Base-by-base conservation (phyloP, 2,329 filamentous ascomycete genomes). In the Fusarium odoratissimum region DNA sequence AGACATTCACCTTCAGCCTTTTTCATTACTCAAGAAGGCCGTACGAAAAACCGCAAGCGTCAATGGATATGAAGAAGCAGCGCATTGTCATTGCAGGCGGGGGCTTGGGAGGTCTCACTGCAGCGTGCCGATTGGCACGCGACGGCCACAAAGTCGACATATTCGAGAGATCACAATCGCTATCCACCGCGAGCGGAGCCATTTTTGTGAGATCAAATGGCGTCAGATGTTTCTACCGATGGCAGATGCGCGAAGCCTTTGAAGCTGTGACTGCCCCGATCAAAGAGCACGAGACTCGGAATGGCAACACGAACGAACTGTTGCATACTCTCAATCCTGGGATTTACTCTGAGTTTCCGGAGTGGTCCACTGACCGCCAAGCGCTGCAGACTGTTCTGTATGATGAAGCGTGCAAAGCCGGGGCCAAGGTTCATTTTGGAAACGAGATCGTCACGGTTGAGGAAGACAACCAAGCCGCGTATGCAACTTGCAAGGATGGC, bases 311-410 rank as follows among this genome's bases (percentile, higher is more conserved):
- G 4, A 64, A 64, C 2, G 46, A 42, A 11, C 3, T 52, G 12
- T 21, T 64, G 3, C 46, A 62, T 56, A 44, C 30, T 7, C 63
- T 66, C 5, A 3, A 63, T 49, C 58, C 63, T 13, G 25, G 21
- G 1, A 33, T 48, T 4, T 62, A 41, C n/a, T 66, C 58, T 1
- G 5, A 23, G 4, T 62, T 41, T n/a, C 63, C 58, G 9, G 63
- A 66, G 14, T 62, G 49, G 58, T 62, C 63, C 0, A 66, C 63
- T 12, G 63, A 66, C 1, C 63, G 63, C 1, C 42, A 66, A 13
- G 58, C 63, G 0, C 23, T 62, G 8, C 58, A 66, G 8, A 56
- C 42, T 9, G 63, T 62, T 19, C 8, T 66, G 1, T 62, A 42
- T 3, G 28, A 55, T 8, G 63, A 66, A 25, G 58, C 63, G 2